A percentile compares a stretch with the other conserved stretches of the same genome.
These are phyloP conservation scores for Boletus rubropictus DNA, from an alignment of 768 basidiomycete species.

Conservation along the genomic window DNA sequence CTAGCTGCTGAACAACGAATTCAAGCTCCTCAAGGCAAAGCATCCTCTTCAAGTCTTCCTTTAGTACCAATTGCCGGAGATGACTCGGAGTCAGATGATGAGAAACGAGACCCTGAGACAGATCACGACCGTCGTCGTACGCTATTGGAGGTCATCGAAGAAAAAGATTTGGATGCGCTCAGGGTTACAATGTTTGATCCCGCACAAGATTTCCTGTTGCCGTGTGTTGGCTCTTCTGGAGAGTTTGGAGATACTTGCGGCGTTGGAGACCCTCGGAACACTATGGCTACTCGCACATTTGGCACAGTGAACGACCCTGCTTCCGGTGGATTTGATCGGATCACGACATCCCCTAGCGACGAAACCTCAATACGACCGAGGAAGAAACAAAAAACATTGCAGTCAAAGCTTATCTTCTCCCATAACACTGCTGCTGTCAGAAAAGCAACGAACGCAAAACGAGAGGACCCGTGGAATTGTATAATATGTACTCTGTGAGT, in stretches of 20 bases:
- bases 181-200: constrained; percentile 42
- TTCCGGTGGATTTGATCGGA: not conserved
- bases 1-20: constrained; percentile 65
- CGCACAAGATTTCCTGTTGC: constrained; percentile 47
- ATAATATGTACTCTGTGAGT: constrained; percentile 60
- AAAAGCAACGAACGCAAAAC: constrained; percentile 34
- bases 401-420: constrained; percentile 13
- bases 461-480: constrained; percentile 44
- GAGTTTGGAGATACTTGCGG: constrained; percentile 1
- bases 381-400: constrained; percentile 19
- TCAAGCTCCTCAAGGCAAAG: constrained; percentile 37
- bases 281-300: not conserved
- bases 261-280: not conserved
- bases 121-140: constrained; percentile 46
- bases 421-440: not conserved
- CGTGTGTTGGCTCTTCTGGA: constrained; percentile 6
- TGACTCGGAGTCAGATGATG: constrained; percentile 34
- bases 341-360: not conserved
- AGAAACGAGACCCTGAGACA: constrained; percentile 41
- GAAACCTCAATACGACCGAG: constrained; percentile 3
- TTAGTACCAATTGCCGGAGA: constrained; percentile 18
- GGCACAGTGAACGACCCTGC: not conserved
- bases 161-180: constrained; percentile 39
- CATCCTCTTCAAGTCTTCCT: constrained; percentile 4
- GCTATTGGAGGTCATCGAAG: constrained; percentile 43